These are phyloP conservation scores for Rubroboletus satanas DNA, from an alignment of 768 basidiomycete species.

Conservation along the genomic window DNA sequence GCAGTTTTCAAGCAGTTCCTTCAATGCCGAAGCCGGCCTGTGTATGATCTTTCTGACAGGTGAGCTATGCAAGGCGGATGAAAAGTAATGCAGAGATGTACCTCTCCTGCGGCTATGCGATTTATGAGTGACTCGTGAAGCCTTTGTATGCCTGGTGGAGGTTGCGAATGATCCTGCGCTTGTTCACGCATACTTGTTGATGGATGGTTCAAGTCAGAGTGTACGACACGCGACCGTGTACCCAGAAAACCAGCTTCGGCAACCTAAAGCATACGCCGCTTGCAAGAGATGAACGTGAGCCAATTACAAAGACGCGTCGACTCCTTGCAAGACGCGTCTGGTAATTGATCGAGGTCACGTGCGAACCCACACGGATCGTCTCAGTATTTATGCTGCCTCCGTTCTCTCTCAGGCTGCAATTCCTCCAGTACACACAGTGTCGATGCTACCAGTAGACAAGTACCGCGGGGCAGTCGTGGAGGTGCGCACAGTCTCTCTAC, in stretches of 20 bases:
- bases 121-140: conserved; percentile 85
- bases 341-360: conserved; percentile 1
- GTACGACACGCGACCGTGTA: neutral
- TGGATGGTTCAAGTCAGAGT: too few relatives aligned
- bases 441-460: conserved; percentile 40
- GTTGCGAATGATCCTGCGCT: conserved; percentile 13
- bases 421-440: neutral
- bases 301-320: neutral
- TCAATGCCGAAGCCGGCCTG: conserved; percentile 89
- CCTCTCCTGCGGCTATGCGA: conserved; percentile 82
- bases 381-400: neutral
- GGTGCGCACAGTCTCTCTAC: conserved; percentile 37
- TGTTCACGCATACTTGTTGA: conserved; percentile 10
- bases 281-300: too few relatives aligned
- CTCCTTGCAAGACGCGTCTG: too few relatives aligned
- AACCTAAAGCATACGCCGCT: too few relatives aligned
- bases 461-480: conserved; percentile 91
- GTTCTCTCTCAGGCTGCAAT: conserved; percentile 3
- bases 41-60: conserved; percentile 66
- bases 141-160: conserved; percentile 53
- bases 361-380: neutral
- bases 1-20: conserved; percentile 92
- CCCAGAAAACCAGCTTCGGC: too few relatives aligned
- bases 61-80: neutral
- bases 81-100: conserved; percentile 20